A percentile compares a stretch with the other conserved stretches of the same genome.
These are phyloP conservation scores for Fusarium miscanthi DNA, from an alignment of 2,329 filamentous ascomycete genomes.

Conservation along the genomic window DNA sequence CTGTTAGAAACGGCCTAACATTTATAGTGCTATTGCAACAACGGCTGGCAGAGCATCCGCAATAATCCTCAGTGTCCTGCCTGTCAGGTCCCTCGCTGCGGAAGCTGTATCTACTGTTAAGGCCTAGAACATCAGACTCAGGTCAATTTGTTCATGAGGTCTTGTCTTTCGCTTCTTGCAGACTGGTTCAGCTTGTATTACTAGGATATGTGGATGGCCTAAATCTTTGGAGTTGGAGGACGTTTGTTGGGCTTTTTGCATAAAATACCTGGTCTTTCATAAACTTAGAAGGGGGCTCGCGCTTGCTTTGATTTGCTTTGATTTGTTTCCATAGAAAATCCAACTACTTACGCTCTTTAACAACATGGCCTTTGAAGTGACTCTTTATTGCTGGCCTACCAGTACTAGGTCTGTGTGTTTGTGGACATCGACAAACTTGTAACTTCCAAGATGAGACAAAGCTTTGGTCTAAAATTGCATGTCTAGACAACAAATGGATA, in stretches of 20 bases:
- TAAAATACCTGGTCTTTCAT: not conserved
- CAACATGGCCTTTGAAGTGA: not conserved
- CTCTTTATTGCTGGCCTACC: not conserved
- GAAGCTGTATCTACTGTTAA: constrained; percentile 32
- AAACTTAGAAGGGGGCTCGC: constrained; percentile 19
- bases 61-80: too few relatives aligned
- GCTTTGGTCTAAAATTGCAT: not conserved
- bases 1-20: not conserved
- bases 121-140: rapidly evolving
- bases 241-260: not conserved
- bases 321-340: not conserved
- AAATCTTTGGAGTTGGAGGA: not conserved
- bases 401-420: not conserved
- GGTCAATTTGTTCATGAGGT: too few relatives aligned
- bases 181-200: not conserved
- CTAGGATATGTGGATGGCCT: not conserved
- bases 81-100: constrained; percentile 27
- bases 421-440: not conserved
- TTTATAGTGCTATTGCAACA: constrained; percentile 7
- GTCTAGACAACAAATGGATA: not conserved
- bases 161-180: not conserved
- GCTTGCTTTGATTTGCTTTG: not conserved
- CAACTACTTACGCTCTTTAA: constrained; percentile 18
- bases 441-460: not conserved
- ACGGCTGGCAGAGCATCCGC: constrained; percentile 7